Conservation (phyloP, 2,329 filamentous ascomycete species). For the Microdochium bolleyi region DNA sequence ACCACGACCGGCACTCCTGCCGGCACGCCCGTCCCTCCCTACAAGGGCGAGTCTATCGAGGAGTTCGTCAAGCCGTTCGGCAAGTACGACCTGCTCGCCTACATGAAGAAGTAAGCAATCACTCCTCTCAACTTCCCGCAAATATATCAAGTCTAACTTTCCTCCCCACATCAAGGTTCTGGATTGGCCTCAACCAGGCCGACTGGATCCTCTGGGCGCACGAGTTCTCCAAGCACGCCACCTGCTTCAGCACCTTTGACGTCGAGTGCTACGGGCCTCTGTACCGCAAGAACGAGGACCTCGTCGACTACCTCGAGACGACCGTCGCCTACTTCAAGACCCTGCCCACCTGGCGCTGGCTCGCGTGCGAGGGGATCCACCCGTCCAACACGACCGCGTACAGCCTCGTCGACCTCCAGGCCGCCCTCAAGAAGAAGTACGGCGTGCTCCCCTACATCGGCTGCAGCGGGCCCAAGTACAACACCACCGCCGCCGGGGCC, state of each 20-base stretch:
- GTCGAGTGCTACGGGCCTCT: slow-evolving; percentile 54
- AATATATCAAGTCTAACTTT: neutral
- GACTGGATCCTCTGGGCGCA: slow-evolving; percentile 58
- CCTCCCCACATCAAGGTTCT: slow-evolving; percentile 27
- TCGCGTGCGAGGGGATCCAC: slow-evolving; percentile 41
- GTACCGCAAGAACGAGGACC: slow-evolving; percentile 47
- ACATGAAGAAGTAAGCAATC: slow-evolving; percentile 47
- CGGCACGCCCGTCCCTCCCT: slow-evolving; percentile 46
- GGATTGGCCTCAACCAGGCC: slow-evolving; percentile 48
- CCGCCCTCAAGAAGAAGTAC: slow-evolving; percentile 37
- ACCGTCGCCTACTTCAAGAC: slow-evolving; percentile 46
- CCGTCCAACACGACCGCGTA: slow-evolving; percentile 53
- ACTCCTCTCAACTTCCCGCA: neutral
- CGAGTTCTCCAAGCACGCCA: slow-evolving; percentile 62
- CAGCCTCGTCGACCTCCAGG: slow-evolving; percentile 42
- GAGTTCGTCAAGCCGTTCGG: slow-evolving; percentile 51
- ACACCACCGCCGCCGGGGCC: slow-evolving; percentile 48
- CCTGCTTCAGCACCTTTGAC: slow-evolving; percentile 60
- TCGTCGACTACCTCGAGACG: slow-evolving; percentile 57
- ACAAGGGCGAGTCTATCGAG: slow-evolving; percentile 48
- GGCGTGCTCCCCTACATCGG: slow-evolving; percentile 52
- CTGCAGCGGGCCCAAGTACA: slow-evolving; percentile 52
- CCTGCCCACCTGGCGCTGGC: slow-evolving; percentile 54
- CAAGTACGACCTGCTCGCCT: slow-evolving; percentile 50
- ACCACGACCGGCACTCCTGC: slow-evolving; percentile 49